Base-by-base conservation (phyloP, 805 yeast genomes). In the Kluyveromyces siamensis region DNA sequence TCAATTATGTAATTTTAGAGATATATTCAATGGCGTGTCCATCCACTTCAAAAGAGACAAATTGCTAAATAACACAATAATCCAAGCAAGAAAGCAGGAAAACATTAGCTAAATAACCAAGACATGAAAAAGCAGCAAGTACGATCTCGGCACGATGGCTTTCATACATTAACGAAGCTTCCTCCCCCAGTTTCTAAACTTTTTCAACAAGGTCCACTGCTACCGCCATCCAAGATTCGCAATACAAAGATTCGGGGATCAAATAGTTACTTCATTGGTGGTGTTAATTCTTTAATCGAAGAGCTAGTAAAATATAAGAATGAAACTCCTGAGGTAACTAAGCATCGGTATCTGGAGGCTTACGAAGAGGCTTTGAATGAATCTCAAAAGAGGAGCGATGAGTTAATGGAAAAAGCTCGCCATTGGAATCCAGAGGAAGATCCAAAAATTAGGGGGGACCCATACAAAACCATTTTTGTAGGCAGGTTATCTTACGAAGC, bases 391-490 rank as follows among this genome's bases (percentile, higher is more conserved):
- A 58, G 49, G 57, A 60, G 67, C 1, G 61, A 58, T 46, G 52
- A 60, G 27, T 53, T 79, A 27, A 67, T 73, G 33, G 57, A 65
- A 9, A 71, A 66, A 18, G 53, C 69, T 13, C 49, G 57, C 2
- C 51, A 61, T 1, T 78, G 86, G 85, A 65, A 79, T 46, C 88
- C 90, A 0, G 61, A 64, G 3, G 57, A 61, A 1, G 90, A 84
- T 56, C 75, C 79, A 1, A 74, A 80, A 40, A 69, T 81, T 13
- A 63, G 68, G 17, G 59, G 67, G 1, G 95, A 88, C 59, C 95
- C 96, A 1, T 81, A 75, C 59, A 71, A 73, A 50, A 91, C 97
- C 0, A 72, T 91, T 2, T 88, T 93, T 61, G 74, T 91, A 7
- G 83, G 84, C 0, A 70, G 97, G 47, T 66, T 91, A 41, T 79